phyloP scores from a whole-genome alignment of 768 basidiomycete species.

The Lentinus brumalis region DNA sequence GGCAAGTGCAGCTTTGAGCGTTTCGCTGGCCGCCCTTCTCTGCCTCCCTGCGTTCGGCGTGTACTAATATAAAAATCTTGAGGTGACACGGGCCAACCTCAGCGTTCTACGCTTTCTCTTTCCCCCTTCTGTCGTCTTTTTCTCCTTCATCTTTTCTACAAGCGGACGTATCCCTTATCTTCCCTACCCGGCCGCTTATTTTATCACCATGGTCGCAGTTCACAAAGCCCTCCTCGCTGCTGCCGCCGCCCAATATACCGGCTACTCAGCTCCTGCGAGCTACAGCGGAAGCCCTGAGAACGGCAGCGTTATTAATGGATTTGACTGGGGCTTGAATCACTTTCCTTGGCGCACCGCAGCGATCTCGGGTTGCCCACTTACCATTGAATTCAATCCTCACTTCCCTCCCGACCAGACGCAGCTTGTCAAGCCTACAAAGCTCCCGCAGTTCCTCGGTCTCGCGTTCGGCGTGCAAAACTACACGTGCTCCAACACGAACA shows the following conservation, averaged over 20 bases:
- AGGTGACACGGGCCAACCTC: not conserved
- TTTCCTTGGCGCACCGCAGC: not conserved
- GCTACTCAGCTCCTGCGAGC: not conserved
- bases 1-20: too few species aligned
- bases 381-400: constrained; percentile 19
- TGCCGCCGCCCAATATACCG: constrained; percentile 5
- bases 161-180: not conserved
- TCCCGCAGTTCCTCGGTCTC: constrained; percentile 42
- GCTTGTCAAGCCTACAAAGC: constrained; percentile 37
- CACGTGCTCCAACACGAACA: constrained; percentile 43
- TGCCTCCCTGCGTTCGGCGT: not conserved
- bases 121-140: not conserved
- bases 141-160: not conserved
- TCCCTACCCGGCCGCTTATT: not conserved
- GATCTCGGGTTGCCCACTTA: constrained; percentile 26
- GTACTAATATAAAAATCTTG: not conserved
- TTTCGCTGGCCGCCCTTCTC: not conserved
- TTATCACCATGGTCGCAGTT: constrained; percentile 19
- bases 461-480: constrained; percentile 58
- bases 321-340: not conserved
- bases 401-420: constrained; percentile 34
- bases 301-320: not conserved
- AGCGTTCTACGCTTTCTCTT: constrained; percentile 8
- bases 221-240: constrained; percentile 16
- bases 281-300: not conserved